phyloP scores from a whole-genome alignment of 176 grass and related monocot genomes.

The Urochloa ruziziensis region DNA sequence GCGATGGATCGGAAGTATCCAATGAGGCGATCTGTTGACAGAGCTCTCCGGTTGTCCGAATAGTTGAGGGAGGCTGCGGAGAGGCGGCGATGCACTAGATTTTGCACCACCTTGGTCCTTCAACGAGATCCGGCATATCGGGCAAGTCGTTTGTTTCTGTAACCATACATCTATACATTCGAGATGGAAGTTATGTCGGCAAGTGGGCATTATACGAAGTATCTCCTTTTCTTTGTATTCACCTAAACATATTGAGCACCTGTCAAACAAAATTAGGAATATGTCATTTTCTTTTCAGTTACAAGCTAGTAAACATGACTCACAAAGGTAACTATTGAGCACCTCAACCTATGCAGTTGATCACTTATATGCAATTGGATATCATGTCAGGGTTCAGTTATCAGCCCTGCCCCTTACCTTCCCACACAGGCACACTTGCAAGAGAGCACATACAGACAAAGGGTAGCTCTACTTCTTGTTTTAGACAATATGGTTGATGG shows the following conservation, averaged over 20 bases:
- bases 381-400: background rate
- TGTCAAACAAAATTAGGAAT: slow-evolving; percentile 29
- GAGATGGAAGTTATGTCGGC: slow-evolving; percentile 81
- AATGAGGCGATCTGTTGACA: slow-evolving; percentile 45
- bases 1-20: slow-evolving; percentile 56
- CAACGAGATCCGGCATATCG: slow-evolving; percentile 82
- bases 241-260: slow-evolving; percentile 96
- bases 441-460: background rate
- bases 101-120: slow-evolving; percentile 55
- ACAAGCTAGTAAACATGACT: background rate
- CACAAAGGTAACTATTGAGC: background rate
- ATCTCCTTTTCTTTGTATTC: slow-evolving; percentile 90
- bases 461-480: slow-evolving; percentile 4
- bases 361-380: background rate
- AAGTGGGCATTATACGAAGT: slow-evolving; percentile 84
- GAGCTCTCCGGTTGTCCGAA: slow-evolving; percentile 35
- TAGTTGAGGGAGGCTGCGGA: slow-evolving; percentile 37
- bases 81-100: slow-evolving; percentile 40
- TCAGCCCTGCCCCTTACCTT: background rate
- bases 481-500: background rate
- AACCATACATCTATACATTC: slow-evolving; percentile 91
- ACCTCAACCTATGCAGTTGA: slow-evolving; percentile 6
- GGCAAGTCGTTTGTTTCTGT: slow-evolving; percentile 84
- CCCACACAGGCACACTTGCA: background rate
- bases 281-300: background rate